Percentiles rank a stretch among this genome's conserved stretches.
Evolutionary conservation across 371 early-diverging fungal species (phyloP).

Genomic region (Rhizopus delemar): DNA sequence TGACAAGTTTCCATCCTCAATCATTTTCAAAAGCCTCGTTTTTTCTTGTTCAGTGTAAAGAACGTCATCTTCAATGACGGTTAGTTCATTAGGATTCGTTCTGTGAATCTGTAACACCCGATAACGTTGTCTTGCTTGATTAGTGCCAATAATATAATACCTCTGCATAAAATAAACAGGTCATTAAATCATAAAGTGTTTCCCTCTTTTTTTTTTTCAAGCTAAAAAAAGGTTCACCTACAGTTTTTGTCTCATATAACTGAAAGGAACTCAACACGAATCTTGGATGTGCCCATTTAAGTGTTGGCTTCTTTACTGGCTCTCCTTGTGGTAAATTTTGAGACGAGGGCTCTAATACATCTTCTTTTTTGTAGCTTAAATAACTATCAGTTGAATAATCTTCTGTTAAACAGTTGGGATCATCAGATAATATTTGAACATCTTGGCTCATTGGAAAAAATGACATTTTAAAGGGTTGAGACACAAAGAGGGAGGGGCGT

Average conservation of each 20-base stretch:
- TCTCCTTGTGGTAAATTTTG: neutral
- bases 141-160: constrained; percentile 83
- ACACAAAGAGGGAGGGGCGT: too few relatives aligned
- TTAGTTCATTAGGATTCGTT: constrained; percentile 59
- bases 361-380: constrained; percentile 8
- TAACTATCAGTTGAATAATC: constrained; percentile 23
- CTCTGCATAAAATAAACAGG: constrained; percentile 40
- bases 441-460: constrained; percentile 32
- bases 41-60: constrained; percentile 77
- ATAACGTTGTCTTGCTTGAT: constrained; percentile 71
- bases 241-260: constrained; percentile 85
- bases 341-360: neutral
- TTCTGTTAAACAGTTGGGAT: constrained; percentile 22
- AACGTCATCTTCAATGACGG: constrained; percentile 68
- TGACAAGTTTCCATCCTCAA: constrained; percentile 76
- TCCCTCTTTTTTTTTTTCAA: neutral
- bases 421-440: constrained; percentile 32
- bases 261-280: constrained; percentile 65
- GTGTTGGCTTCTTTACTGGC: constrained; percentile 21
- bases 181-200: neutral
- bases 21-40: constrained; percentile 74
- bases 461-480: neutral
- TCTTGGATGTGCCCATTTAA: constrained; percentile 33
- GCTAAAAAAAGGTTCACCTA: constrained; percentile 26
- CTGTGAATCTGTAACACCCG: constrained; percentile 89